phyloP scores from a whole-genome alignment of 129 eudicot genomes.

The Flaveria trinervia region DNA sequence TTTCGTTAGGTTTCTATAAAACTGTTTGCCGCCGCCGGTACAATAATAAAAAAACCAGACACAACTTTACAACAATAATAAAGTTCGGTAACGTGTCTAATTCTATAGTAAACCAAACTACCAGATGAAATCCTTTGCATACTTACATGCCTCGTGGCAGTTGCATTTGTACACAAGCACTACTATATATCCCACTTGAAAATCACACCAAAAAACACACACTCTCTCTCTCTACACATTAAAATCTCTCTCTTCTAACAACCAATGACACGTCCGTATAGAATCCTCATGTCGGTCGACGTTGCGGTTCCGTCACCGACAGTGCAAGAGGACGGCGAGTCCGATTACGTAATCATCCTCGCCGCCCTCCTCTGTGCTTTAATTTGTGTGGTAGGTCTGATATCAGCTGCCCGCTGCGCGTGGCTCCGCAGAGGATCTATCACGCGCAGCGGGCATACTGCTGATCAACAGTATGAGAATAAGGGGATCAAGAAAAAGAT shows the following conservation, averaged over 20 bases:
- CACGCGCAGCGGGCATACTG: background rate
- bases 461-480: conserved; percentile 8
- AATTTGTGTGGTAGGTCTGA: conserved; percentile 56
- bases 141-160: conserved; percentile 4
- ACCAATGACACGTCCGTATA: conserved; percentile 38
- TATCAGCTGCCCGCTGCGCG: conserved; percentile 57
- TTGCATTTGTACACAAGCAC: background rate
- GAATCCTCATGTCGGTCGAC: conserved; percentile 29
- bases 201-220: too few relatives aligned
- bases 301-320: conserved; percentile 39
- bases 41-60: background rate
- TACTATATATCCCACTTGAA: too few relatives aligned
- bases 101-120: background rate
- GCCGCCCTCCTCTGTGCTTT: conserved; percentile 66
- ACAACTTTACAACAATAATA: background rate
- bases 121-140: background rate
- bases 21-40: background rate
- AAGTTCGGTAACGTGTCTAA: conserved; percentile 10
- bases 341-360: conserved; percentile 56
- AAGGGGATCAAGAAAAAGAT: conserved; percentile 33
- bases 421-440: conserved; percentile 52
- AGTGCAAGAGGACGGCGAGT: conserved; percentile 28
- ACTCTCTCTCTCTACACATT: too few relatives aligned
- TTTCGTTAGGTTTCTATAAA: background rate
- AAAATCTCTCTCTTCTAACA: too few relatives aligned